Percentiles rank a stretch among this genome's conserved stretches.
Conservation (phyloP, 2,329 filamentous ascomycete species). For the Chaetomiaceae sp. region DNA sequence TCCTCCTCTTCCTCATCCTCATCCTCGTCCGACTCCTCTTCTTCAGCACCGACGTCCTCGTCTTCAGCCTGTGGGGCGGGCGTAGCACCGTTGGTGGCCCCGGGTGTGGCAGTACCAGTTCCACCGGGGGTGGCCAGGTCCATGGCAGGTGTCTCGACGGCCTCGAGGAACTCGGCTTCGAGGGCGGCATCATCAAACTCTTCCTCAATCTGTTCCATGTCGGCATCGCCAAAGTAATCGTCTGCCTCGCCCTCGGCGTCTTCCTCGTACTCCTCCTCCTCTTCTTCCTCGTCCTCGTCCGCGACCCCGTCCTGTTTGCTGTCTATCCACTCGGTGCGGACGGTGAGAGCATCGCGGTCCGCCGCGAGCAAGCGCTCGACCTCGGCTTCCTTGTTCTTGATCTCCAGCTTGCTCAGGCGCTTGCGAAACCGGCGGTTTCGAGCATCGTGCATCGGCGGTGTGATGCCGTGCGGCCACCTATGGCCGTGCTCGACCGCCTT, state of each 20-base stretch:
- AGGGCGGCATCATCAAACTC: conserved; percentile 37
- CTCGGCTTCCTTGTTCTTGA: conserved; percentile 76
- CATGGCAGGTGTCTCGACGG: conserved; percentile 48
- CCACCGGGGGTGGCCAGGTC: conserved; percentile 30
- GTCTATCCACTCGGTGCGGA: conserved; percentile 62
- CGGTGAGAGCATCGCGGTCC: conserved; percentile 58
- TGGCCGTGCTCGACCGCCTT: conserved; percentile 63
- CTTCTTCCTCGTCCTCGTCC: conserved; percentile 47
- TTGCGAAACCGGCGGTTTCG: conserved; percentile 79
- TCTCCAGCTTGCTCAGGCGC: conserved; percentile 74
- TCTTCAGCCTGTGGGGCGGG: conserved; percentile 40
- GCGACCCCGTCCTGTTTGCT: conserved; percentile 37
- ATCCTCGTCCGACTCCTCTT: conserved; percentile 40
- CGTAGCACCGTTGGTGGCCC: conserved; percentile 36
- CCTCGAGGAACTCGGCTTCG: conserved; percentile 44
- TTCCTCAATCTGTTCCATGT: conserved; percentile 26
- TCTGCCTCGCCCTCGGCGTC: conserved; percentile 43
- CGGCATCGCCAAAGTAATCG: conserved; percentile 33
- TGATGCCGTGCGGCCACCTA: conserved; percentile 80
- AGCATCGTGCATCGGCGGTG: conserved; percentile 82
- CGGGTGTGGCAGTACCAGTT: conserved; percentile 42
- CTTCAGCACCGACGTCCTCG: conserved; percentile 42
- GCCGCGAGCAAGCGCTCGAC: conserved; percentile 69
- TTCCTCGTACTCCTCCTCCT: conserved; percentile 49
- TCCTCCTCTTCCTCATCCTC: conserved; percentile 38